Percentiles rank a stretch among this genome's conserved stretches.
Evolutionary conservation across 352 stramenopile genomes (phyloP).

Genomic region (Thalassiosira exigua): DNA sequence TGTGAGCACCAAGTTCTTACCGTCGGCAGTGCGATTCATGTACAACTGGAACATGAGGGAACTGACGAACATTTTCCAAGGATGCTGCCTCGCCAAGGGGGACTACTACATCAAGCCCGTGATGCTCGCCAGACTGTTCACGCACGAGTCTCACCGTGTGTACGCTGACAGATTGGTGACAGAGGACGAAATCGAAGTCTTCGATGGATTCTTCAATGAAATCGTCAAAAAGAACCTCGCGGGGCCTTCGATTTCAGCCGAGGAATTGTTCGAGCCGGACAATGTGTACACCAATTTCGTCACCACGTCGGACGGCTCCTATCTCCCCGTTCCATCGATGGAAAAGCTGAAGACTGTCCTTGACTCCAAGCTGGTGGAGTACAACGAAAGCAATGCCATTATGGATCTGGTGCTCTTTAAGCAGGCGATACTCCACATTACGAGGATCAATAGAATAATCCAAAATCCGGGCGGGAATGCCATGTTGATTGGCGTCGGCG

Average conservation of each 20-base stretch:
- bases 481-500: conserved; percentile 97
- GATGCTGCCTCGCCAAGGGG: conserved; percentile 90
- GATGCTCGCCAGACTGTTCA: conserved; percentile 91
- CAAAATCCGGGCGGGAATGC: conserved; percentile 95
- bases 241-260: conserved; percentile 74
- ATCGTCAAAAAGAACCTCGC: conserved; percentile 92
- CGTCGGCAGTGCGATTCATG: conserved; percentile 96
- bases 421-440: conserved; percentile 97
- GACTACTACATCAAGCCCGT: conserved; percentile 91
- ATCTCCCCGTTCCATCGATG: conserved; percentile 69
- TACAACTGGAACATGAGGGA: conserved; percentile 99
- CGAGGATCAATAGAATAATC: conserved; percentile 96
- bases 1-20: conserved; percentile 93
- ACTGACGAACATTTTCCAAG: conserved; percentile 96
- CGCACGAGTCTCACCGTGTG: conserved; percentile 96
- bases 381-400: conserved; percentile 93
- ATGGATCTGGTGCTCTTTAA: conserved; percentile 99
- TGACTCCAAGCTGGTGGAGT: conserved; percentile 92
- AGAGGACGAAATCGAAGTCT: conserved; percentile 92
- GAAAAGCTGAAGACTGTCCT: conserved; percentile 91
- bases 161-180: conserved; percentile 97
- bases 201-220: conserved; percentile 91
- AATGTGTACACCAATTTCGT: conserved; percentile 96
- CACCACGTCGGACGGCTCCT: conserved; percentile 68
- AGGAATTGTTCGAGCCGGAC: conserved; percentile 85